Conservation (phyloP, 2,329 filamentous ascomycete species). For the Penicillium sp. region DNA sequence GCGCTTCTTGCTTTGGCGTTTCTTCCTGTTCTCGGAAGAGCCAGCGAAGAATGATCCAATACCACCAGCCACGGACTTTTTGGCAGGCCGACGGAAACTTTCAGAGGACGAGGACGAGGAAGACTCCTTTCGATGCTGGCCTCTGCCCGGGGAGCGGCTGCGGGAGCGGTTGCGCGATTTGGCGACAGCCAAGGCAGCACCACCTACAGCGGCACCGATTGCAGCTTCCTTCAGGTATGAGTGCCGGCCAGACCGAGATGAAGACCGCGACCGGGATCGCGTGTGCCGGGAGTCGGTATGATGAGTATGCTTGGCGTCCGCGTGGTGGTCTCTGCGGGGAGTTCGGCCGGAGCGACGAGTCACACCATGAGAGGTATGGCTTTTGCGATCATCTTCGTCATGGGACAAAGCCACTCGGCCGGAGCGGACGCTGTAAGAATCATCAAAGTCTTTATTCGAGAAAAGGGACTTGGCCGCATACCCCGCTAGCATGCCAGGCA, state of each 20-base stretch:
- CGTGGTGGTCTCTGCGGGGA: constrained; percentile 38
- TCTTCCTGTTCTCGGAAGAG: constrained; percentile 54
- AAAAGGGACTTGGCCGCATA: constrained; percentile 55
- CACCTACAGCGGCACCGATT: constrained; percentile 37
- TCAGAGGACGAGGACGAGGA: constrained; percentile 59
- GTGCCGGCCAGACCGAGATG: constrained; percentile 28
- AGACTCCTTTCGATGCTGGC: constrained; percentile 38
- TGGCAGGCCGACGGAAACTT: constrained; percentile 60
- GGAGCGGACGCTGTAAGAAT: constrained; percentile 58
- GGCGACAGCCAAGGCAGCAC: constrained; percentile 27
- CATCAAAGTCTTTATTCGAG: constrained; percentile 54
- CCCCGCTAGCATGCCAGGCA: constrained; percentile 54
- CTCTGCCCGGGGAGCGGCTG: constrained; percentile 37
- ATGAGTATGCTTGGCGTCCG: constrained; percentile 20
- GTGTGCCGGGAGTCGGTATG: constrained; percentile 31
- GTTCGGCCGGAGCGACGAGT: constrained; percentile 29
- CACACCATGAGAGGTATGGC: constrained; percentile 45
- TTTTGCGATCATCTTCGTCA: constrained; percentile 36
- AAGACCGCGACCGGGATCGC: constrained; percentile 45
- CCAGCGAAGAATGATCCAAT: constrained; percentile 62
- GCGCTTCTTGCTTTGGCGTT: constrained; percentile 46
- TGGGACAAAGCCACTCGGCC: constrained; percentile 40
- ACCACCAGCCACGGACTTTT: constrained; percentile 50
- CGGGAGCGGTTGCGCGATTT: constrained; percentile 28
- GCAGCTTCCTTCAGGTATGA: constrained; percentile 34